Base-by-base conservation (phyloP, 2,329 filamentous ascomycete genomes). In the Cordyceps fumosorosea region DNA sequence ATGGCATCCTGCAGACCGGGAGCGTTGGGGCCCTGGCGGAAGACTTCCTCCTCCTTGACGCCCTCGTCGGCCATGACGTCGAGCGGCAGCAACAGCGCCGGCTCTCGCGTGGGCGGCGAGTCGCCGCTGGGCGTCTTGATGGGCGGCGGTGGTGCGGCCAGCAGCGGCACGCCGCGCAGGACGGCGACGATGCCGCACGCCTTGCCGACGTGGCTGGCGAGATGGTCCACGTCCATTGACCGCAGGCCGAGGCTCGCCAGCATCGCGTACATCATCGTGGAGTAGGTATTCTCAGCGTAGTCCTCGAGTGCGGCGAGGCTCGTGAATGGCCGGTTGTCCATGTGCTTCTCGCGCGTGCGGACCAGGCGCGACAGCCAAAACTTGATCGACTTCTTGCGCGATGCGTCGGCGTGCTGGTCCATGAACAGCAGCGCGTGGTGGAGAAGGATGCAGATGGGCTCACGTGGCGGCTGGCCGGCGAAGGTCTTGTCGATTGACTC, bases 191-290 rank as follows among this genome's bases (percentile, higher is more conserved):
- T 97, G 10, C 95, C 95, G 55, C 87, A 89, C 0, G 95, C 93
- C 72, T 99, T 99, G 58, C 95, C 95, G 63, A 98, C 90, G 73
- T 99, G 95, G 60, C 90, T 96, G 10, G 93, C 93, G 20, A 99
- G 80, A 76, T 99, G 95, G 70, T 99, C 95, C 48, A 92, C 86
- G 26, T 93, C 89, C 69, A 96, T 82, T 1, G 90, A 96, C 11
- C 87, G 84, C 69, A 97, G 80, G 0, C 91, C 89, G 62, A 97
- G 77, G 7, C 89, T 82, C 20, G 91, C 91, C 44, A 98, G 78
- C 0, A 89, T 93, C 65, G 96, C 82, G 73, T 99, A 99, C 75
- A 96, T 85, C 51, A 98, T 80, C 0, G 91, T 96, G 20, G 92
- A 92, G 76, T 98, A 98, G 1, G 95, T 98, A 68, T 92, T 92